A percentile compares a stretch with the other conserved stretches of the same genome.
phyloP scores from a whole-genome alignment of 2,329 filamentous ascomycete species.

The Meredithiella fracta region DNA sequence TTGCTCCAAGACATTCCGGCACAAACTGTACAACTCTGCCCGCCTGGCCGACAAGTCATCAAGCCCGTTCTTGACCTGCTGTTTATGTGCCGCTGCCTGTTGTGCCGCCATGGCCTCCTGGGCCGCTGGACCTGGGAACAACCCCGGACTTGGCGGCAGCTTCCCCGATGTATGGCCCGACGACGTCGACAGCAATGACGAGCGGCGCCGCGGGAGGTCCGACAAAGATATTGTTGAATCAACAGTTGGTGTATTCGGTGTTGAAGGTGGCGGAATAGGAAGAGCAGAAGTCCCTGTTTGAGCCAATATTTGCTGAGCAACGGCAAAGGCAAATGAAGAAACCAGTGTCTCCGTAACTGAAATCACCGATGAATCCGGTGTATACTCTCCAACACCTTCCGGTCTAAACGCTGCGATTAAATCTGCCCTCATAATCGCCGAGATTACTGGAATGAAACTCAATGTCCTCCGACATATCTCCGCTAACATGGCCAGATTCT shows the following conservation, averaged over 20 bases:
- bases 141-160: slow-evolving; percentile 31
- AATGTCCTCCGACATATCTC: slow-evolving; percentile 72
- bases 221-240: slow-evolving; percentile 23
- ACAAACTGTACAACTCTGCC: slow-evolving; percentile 67
- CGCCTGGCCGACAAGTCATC: slow-evolving; percentile 70
- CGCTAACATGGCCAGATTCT: slow-evolving; percentile 65
- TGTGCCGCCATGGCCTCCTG: slow-evolving; percentile 25
- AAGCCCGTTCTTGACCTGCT: slow-evolving; percentile 46
- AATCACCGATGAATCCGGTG: slow-evolving; percentile 21
- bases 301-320: slow-evolving; percentile 58
- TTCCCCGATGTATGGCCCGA: slow-evolving; percentile 21
- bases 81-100: slow-evolving; percentile 21
- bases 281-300: slow-evolving; percentile 56
- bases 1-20: slow-evolving; percentile 61
- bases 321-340: slow-evolving; percentile 60
- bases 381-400: slow-evolving; percentile 20
- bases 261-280: slow-evolving; percentile 38
- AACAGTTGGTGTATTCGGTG: slow-evolving; percentile 11
- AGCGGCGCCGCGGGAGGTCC: slow-evolving; percentile 43
- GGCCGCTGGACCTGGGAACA: slow-evolving; percentile 33
- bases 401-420: slow-evolving; percentile 44
- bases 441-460: slow-evolving; percentile 68
- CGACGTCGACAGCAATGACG: slow-evolving; percentile 35
- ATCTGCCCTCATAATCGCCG: slow-evolving; percentile 65
- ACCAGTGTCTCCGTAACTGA: slow-evolving; percentile 57